phyloP scores from a whole-genome alignment of 805 yeast species.

The Wickerhamiella sorbophila region DNA sequence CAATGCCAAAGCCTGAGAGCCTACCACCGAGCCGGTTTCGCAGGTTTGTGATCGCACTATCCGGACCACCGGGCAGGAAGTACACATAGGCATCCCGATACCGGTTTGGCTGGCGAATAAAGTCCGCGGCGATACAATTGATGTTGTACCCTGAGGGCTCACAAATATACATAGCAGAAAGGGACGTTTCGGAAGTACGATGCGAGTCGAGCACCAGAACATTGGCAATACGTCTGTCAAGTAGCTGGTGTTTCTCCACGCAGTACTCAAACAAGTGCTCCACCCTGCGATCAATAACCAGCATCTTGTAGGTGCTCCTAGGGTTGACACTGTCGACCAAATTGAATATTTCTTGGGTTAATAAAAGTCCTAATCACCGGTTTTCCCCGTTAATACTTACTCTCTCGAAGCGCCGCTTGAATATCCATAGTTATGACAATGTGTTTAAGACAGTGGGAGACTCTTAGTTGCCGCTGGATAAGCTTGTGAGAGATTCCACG shows the following conservation, averaged over 20 bases:
- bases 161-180: constrained; percentile 69
- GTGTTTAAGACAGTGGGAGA: too few relatives aligned
- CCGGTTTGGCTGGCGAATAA: constrained; percentile 45
- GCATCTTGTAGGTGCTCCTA: constrained; percentile 27
- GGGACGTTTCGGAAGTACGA: constrained; percentile 45
- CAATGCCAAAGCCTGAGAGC: constrained; percentile 26
- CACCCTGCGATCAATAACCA: constrained; percentile 21
- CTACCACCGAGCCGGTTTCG: constrained; percentile 11
- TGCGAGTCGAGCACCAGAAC: constrained; percentile 48
- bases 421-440: constrained; percentile 2
- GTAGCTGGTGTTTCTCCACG: constrained; percentile 28
- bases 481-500: too few relatives aligned
- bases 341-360: constrained; percentile 19
- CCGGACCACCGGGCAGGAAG: constrained; percentile 43
- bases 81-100: constrained; percentile 63
- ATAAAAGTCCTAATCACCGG: neutral
- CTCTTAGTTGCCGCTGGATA: too few relatives aligned
- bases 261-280: constrained; percentile 17
- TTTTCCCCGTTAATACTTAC: constrained; percentile 1
- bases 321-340: constrained; percentile 32
- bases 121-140: constrained; percentile 70
- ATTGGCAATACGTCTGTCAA: constrained; percentile 30
- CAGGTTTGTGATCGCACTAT: constrained; percentile 9
- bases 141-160: constrained; percentile 55
- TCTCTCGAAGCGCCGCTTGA: constrained; percentile 2